These are phyloP conservation scores for Agastache rugosa DNA, from an alignment of 257 asterid species.

Conservation along the genomic window DNA sequence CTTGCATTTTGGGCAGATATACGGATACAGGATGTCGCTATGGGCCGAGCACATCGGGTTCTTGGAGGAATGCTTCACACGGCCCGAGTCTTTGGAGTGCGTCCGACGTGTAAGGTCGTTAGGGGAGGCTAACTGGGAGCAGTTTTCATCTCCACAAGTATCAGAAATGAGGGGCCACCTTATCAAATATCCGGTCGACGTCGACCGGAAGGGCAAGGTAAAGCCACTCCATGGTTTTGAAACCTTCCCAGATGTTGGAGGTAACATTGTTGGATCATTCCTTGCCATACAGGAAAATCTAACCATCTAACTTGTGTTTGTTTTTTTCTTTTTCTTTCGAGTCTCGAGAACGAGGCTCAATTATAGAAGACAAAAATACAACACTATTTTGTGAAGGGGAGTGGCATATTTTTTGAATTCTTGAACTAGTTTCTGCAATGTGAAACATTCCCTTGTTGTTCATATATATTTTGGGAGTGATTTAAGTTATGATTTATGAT, in stretches of 20 bases:
- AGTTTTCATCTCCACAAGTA: slow-evolving; percentile 64
- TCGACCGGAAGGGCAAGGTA: slow-evolving; percentile 80
- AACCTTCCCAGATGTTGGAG: slow-evolving; percentile 95
- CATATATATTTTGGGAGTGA: slow-evolving; percentile 33
- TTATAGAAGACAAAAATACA: not conserved
- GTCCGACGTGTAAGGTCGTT: slow-evolving; percentile 74
- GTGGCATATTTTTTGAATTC: slow-evolving; percentile 27
- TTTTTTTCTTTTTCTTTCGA: not conserved
- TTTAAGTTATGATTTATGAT: slow-evolving; percentile 24
- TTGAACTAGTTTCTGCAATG: not conserved
- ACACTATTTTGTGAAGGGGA: not conserved
- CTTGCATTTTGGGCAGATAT: slow-evolving; percentile 57
- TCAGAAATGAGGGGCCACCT: slow-evolving; percentile 94
- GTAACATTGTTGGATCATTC: slow-evolving; percentile 81
- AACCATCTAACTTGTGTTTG: slow-evolving; percentile 52
- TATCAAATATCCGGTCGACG: slow-evolving; percentile 86
- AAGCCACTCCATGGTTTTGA: slow-evolving; percentile 72
- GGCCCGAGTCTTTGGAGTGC: slow-evolving; percentile 90
- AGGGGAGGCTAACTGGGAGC: slow-evolving; percentile 89
- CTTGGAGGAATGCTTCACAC: slow-evolving; percentile 78
- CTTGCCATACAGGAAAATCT: slow-evolving; percentile 91
- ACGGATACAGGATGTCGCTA: slow-evolving; percentile 93
- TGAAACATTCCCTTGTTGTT: not conserved
- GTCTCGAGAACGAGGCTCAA: not conserved
- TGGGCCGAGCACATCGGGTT: slow-evolving; percentile 98